phyloP scores from a whole-genome alignment of 2,329 filamentous ascomycete species.

The Pseudogymnoascus verrucosus region DNA sequence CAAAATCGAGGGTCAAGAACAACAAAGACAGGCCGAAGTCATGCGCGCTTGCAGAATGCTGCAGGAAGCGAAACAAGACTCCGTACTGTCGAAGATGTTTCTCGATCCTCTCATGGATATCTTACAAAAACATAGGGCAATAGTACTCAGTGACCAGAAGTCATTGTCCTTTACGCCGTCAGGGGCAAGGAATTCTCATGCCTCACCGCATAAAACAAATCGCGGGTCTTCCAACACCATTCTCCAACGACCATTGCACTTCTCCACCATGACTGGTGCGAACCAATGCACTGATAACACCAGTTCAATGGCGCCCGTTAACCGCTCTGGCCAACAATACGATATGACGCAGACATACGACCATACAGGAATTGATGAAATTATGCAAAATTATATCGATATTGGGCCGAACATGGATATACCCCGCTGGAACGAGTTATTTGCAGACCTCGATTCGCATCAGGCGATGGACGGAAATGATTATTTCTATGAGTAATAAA shows the following conservation, averaged over 20 bases:
- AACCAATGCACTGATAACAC: not conserved
- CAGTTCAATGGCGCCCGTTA: not conserved
- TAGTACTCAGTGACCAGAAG: not conserved
- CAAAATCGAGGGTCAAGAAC: conserved; percentile 23
- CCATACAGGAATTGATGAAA: not conserved
- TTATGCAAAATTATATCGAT: conserved; percentile 6
- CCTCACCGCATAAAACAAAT: not conserved
- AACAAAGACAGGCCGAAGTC: conserved; percentile 26
- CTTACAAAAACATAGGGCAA: conserved; percentile 19
- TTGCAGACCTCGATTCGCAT: conserved; percentile 6
- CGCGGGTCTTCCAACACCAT: not conserved
- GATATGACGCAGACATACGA: not conserved
- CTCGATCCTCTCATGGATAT: conserved; percentile 28
- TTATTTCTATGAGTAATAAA: not conserved
- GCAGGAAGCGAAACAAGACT: conserved; percentile 27
- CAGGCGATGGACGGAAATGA: conserved; percentile 2
- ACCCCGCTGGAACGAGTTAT: conserved; percentile 1
- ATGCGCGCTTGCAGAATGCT: conserved; percentile 28
- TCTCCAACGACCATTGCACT: not conserved
- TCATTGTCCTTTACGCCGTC: not conserved
- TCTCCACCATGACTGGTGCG: not conserved
- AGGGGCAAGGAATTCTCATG: not conserved
- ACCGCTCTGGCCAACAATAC: not conserved
- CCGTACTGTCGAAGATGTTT: conserved; percentile 24
- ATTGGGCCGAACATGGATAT: conserved; percentile 5